These are phyloP conservation scores for Rhytidiadelphus loreus DNA, from an alignment of 225 moss, liverwort and hornwort species.

Conservation along the genomic window DNA sequence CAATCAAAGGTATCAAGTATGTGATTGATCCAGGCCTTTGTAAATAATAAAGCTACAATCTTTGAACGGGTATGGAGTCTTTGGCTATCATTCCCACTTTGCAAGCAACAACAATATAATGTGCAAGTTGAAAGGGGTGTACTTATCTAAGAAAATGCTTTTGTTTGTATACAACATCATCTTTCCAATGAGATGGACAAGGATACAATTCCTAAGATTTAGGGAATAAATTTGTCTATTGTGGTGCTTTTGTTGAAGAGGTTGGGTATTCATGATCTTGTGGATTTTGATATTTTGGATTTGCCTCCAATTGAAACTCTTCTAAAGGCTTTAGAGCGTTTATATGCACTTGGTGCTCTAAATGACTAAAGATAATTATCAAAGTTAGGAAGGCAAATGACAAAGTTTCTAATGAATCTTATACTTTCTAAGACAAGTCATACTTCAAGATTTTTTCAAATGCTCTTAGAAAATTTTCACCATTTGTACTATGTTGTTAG, in stretches of 20 bases:
- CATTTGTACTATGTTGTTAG: conserved; percentile 39
- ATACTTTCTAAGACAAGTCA: conserved; percentile 59
- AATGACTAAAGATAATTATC: conserved; percentile 43
- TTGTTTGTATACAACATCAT: neutral
- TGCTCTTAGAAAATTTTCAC: conserved; percentile 42
- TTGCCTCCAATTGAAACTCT: conserved; percentile 38
- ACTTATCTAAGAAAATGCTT: neutral
- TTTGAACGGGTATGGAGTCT: conserved; percentile 54
- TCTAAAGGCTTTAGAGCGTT: conserved; percentile 34
- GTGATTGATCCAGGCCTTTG: conserved; percentile 13
- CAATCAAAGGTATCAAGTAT: conserved; percentile 39
- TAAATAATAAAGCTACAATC: conserved; percentile 36
- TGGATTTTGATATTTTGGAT: conserved; percentile 48
- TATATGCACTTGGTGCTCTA: conserved; percentile 44
- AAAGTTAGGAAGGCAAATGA: conserved; percentile 44
- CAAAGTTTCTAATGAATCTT: conserved; percentile 21
- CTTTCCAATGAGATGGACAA: conserved; percentile 11
- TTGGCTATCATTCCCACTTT: conserved; percentile 59
- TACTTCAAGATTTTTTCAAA: conserved; percentile 33
- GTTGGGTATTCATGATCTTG: conserved; percentile 55
- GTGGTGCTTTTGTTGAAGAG: conserved; percentile 65
- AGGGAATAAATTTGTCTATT: conserved; percentile 41
- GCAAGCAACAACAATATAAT: conserved; percentile 49
- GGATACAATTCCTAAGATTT: neutral
- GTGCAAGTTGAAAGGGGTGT: conserved; percentile 23